Percentiles rank a stretch among this genome's conserved stretches.
Conservation (phyloP, 2,329 filamentous ascomycete genomes). For the Sarocladium brachiariae region DNA sequence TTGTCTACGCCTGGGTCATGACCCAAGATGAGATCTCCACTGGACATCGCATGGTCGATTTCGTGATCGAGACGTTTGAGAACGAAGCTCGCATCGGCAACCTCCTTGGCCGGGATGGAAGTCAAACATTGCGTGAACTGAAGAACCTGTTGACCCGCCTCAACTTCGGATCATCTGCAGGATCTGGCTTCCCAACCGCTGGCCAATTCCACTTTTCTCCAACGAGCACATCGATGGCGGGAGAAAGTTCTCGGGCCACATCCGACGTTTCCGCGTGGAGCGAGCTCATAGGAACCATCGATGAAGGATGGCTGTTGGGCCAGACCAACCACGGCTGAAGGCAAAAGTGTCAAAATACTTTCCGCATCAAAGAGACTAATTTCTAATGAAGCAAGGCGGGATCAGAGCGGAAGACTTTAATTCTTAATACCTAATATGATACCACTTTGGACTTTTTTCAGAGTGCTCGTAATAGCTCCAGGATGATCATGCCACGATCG, state of each 20-base stretch:
- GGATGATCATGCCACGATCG: too few species aligned
- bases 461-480: too few species aligned
- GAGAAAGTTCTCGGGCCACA: background rate
- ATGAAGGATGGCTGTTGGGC: constrained; percentile 3
- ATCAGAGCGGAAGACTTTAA: background rate
- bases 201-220: background rate
- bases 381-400: background rate
- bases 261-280: background rate
- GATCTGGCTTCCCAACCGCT: background rate
- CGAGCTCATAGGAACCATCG: background rate
- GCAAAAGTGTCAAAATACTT: too few species aligned
- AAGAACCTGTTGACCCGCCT: background rate
- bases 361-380: too few species aligned
- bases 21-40: background rate
- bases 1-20: constrained; percentile 27
- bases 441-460: background rate
- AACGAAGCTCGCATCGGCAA: background rate
- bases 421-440: background rate
- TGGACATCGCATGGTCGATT: constrained; percentile 5
- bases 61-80: constrained; percentile 1
- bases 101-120: background rate
- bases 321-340: background rate
- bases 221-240: background rate
- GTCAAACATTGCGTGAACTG: background rate
- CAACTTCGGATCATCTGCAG: background rate